phyloP scores from a whole-genome alignment of 768 basidiomycete genomes.

The Leccinum subgranulosum region DNA sequence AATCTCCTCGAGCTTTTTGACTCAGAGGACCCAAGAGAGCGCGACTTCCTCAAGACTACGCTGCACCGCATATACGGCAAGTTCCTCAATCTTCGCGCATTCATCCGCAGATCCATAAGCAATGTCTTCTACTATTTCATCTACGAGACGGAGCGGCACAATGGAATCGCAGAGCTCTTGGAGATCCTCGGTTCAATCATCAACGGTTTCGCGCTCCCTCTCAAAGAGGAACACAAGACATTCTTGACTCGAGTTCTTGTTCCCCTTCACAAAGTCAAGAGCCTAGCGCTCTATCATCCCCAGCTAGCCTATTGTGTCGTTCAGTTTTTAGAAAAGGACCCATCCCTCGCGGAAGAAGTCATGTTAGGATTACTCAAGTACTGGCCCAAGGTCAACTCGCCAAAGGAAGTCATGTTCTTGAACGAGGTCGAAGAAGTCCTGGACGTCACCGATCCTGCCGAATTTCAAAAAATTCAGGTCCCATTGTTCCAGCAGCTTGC shows the following conservation, averaged over 20 bases:
- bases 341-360: conserved; percentile 89
- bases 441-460: conserved; percentile 94
- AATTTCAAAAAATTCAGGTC: conserved; percentile 95
- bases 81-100: conserved; percentile 97
- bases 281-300: conserved; percentile 97
- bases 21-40: conserved; percentile 97
- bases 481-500: conserved; percentile 92
- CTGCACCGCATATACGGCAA: conserved; percentile 99
- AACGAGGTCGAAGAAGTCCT: conserved; percentile 99
- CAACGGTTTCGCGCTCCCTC: conserved; percentile 96
- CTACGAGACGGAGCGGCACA: conserved; percentile 98
- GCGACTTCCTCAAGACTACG: conserved; percentile 99
- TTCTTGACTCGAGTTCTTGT: conserved; percentile 93
- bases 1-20: conserved; percentile 98
- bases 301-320: conserved; percentile 99
- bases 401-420: conserved; percentile 99
- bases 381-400: conserved; percentile 99
- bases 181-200: conserved; percentile 99
- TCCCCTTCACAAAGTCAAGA: conserved; percentile 97
- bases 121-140: conserved; percentile 99
- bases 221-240: conserved; percentile 98
- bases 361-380: conserved; percentile 93
- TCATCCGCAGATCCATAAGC: conserved; percentile 98
- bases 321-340: conserved; percentile 97
- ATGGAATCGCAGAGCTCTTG: conserved; percentile 96